These are phyloP conservation scores for Warburgia ugandensis DNA, from an alignment of 164 flowering plant species.

Conservation along the genomic window DNA sequence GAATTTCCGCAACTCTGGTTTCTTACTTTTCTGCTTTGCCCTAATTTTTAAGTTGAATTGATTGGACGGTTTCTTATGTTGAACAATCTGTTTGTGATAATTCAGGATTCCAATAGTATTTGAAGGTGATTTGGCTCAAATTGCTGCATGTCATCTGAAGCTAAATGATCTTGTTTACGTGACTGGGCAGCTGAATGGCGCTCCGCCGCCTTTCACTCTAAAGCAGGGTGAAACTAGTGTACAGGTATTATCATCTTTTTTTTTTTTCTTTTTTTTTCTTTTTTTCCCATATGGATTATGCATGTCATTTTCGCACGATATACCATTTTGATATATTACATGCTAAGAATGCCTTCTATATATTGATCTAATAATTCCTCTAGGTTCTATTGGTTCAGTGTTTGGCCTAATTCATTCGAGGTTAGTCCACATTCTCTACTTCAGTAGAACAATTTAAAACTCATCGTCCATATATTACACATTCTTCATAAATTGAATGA, in stretches of 20 bases:
- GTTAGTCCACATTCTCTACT: no score
- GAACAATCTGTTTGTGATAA: neutral
- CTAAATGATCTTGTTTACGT: conserved; percentile 50
- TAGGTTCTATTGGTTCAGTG: no score
- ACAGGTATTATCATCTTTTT: no score
- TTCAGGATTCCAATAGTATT: conserved; percentile 66
- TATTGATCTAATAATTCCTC: no score
- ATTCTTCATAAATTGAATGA: no score
- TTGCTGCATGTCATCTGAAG: conserved; percentile 61
- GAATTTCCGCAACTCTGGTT: conserved; percentile 16
- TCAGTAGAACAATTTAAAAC: no score
- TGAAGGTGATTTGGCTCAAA: conserved; percentile 73
- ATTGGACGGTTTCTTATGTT: neutral
- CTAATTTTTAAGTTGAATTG: neutral
- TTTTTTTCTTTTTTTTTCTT: neutral
- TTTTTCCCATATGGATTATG: no score
- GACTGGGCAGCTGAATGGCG: conserved; percentile 49
- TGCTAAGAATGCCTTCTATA: no score
- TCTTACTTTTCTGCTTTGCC: neutral
- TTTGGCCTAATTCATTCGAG: no score
- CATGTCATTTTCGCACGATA: no score
- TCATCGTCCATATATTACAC: no score
- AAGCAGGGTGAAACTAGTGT: conserved; percentile 26
- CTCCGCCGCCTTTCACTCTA: conserved; percentile 24
- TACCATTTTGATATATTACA: no score